Evolutionary conservation across 2,329 filamentous ascomycete genomes (phyloP), one percentile per base, ranked within the genome.

Genomic region (Trichoderma pleuroti): DNA sequence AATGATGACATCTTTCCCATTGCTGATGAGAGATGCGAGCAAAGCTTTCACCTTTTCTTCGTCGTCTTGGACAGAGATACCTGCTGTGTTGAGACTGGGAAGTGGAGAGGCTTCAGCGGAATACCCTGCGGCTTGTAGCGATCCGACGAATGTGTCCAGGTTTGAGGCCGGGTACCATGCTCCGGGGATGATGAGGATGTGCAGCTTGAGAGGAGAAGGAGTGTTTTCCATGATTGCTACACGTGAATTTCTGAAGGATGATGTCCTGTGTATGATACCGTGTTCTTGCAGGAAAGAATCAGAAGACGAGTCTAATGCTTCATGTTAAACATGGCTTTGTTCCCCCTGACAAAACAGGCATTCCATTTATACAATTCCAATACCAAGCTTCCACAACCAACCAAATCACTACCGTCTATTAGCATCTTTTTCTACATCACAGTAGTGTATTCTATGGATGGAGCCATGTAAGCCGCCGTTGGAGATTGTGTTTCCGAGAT

Each of bases 101-200:
- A 46, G 42, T 1, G 39, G 21, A 7, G 52, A 28, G n/a, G 42
- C 26, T 12, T 32, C n/a, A 9, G 61, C 26, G 5, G 61, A 28
- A 32, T 52, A 64, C 3, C 61, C 61, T 52, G 61, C 39, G 16
- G 61, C 61, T 12, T 52, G 28, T 16, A 64, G 39, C 8, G 39
- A 30, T 5, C 11, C 16, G 39, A 30, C 8, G 12, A 64, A 64
- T 9, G 16, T 24, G 18, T 30, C 61, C n/a, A 64, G 21, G 9
- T 18, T 21, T 7, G 61, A 64, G 12, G 18, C 28, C 4, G 61
- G 39, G 14, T 64, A 28, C 61, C 61, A 64, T n/a, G 61, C 61
- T 21, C 61, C 61, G 26, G 61, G 61, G 39, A 64, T 52, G 39
- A 64, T 32, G 11, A 64, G 28, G 9, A 64, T 32, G 6, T 64